These are phyloP conservation scores for Triadica sebifera DNA, from an alignment of 345 rosid genomes.

Conservation along the genomic window DNA sequence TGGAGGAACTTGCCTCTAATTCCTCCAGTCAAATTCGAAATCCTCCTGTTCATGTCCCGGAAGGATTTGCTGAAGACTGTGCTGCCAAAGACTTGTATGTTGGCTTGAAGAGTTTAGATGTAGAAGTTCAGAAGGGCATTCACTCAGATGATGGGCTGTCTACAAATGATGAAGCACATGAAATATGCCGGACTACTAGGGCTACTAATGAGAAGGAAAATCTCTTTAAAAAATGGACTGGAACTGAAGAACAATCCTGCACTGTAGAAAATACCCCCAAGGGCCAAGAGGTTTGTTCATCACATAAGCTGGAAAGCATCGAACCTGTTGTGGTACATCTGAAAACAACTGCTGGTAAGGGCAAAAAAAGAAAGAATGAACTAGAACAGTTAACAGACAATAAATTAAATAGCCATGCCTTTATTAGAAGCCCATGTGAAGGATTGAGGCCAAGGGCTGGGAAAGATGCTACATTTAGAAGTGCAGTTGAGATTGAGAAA, in stretches of 20 bases:
- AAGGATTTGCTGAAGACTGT: constrained; percentile 24
- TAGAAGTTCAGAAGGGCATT: constrained; percentile 5
- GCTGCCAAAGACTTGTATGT: neutral
- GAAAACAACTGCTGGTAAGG: constrained; percentile 27
- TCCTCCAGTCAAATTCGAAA: too few species aligned
- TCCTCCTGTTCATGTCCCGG: constrained; percentile 3
- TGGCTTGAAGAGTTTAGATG: neutral
- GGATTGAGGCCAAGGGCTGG: constrained; percentile 79
- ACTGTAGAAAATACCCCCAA: constrained; percentile 20
- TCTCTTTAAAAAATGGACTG: constrained; percentile 22
- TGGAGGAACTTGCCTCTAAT: too few species aligned
- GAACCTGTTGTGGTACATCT: constrained; percentile 24
- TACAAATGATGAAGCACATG: neutral
- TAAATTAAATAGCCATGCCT: constrained; percentile 36
- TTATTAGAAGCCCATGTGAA: constrained; percentile 94
- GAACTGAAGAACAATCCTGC: constrained; percentile 29
- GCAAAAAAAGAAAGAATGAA: constrained; percentile 56
- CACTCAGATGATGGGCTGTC: constrained; percentile 8
- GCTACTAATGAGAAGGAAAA: constrained; percentile 27
- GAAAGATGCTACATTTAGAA: constrained; percentile 34
- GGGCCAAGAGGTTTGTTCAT: constrained; percentile 27
- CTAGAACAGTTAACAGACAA: constrained; percentile 40
- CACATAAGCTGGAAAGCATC: constrained; percentile 19
- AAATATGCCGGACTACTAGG: neutral
- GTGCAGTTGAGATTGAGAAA: constrained; percentile 22